Base-by-base conservation (phyloP, 108 stramenopile genomes). In the Conticribra weissflogii region DNA sequence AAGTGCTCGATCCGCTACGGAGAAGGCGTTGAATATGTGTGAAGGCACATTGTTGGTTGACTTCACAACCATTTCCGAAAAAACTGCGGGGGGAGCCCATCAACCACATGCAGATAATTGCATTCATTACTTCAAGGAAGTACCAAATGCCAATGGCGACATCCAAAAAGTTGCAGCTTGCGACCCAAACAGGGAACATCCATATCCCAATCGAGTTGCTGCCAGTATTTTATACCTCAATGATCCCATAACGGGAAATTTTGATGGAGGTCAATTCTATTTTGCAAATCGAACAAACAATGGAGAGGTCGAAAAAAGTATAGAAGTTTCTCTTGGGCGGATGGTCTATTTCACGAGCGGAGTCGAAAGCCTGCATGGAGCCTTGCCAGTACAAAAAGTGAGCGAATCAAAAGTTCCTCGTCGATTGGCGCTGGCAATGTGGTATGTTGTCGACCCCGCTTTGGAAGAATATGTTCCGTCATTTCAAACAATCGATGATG, bases 341-440 rank as follows among this genome's bases (percentile, higher is more conserved):
- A 80, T 80, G 79, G 58, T 74, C 21, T 74, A 63, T 49, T 80
- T 80, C 70, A 80, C 79, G 18, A 80, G 79, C 45, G 79, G 79
- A 3, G 54, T 74, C 15, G 79, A 80, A 47, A 74, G 70, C 47
- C 46, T 80, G 59, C 79, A 80, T 62, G 79, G 79, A 51, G 79
- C 79, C n/a, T 51, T 74, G 60, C 67, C 59, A 2, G 79, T 1
- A 0, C 33, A 52, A 7, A 64, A 25, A 19, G 67, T 45, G 12
- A 53, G 0, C 1, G 25, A 68, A 23, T 22, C 3, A 30, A 41
- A 34, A 9, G 34, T 27, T 15, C 59, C 79, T 8, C 67, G 61
- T 45, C 66, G 79, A 8, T 41, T 80, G 44, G 73, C 73, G 55
- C 17, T 80, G 28, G 80, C 79, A 19, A 73, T 81, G 72, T 81